phyloP scores from a whole-genome alignment of 139 green algal species.

The Edaphochlamys debaryana region DNA sequence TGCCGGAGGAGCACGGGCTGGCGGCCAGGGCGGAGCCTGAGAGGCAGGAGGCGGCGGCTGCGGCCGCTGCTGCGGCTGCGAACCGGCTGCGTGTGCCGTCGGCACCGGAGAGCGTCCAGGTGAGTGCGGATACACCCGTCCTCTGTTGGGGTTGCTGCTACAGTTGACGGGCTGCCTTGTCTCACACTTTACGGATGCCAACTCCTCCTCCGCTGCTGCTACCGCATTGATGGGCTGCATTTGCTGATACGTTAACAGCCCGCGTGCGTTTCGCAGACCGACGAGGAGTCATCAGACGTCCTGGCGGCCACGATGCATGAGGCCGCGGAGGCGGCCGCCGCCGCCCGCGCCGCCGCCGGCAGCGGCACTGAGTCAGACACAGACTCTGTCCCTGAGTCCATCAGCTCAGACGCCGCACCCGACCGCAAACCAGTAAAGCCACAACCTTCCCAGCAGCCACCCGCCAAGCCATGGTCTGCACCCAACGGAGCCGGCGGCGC shows the following conservation, averaged over 20 bases:
- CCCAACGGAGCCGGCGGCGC: too few species aligned
- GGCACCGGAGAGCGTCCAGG: conserved; percentile 32
- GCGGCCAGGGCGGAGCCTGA: neutral
- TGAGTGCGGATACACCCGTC: too few species aligned
- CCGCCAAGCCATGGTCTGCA: too few species aligned
- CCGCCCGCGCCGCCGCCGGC: neutral
- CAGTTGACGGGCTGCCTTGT: too few species aligned
- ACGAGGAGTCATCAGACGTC: conserved; percentile 25
- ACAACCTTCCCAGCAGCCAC: too few species aligned
- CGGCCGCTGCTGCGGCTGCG: neutral
- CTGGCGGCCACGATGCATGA: conserved; percentile 1
- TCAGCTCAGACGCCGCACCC: neutral
- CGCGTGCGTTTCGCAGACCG: too few species aligned
- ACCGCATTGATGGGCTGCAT: too few species aligned
- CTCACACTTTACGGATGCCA: too few species aligned
- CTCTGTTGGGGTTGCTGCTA: too few species aligned
- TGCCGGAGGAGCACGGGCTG: conserved; percentile 27
- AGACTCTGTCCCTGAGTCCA: conserved; percentile 1
- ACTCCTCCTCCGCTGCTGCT: too few species aligned
- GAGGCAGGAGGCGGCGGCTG: neutral
- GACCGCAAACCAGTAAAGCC: too few species aligned
- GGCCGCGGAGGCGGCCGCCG: neutral
- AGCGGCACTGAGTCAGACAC: neutral
- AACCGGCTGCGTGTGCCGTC: neutral
- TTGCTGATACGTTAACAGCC: too few species aligned